phyloP scores from a whole-genome alignment of 1,284 basidiomycete genomes.

The Sphaerobolus stellatus region DNA sequence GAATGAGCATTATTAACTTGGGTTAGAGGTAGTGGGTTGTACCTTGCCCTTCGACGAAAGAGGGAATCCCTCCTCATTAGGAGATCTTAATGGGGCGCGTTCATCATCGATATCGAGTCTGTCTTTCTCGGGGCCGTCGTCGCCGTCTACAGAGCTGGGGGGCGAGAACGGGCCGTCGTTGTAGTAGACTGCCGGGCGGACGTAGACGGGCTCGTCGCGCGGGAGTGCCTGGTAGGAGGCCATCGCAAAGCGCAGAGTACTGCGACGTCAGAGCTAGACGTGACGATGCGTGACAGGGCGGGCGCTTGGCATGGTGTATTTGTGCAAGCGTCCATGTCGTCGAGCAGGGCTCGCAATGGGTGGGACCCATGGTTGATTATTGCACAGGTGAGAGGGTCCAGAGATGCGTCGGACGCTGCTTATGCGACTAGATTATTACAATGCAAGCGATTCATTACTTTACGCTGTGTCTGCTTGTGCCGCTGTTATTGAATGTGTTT shows the following conservation, averaged over 20 bases:
- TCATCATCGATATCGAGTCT: too few relatives aligned
- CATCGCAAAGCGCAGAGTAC: background rate
- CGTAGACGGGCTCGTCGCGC: background rate
- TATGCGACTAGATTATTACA: constrained; percentile 70
- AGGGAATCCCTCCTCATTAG: too few relatives aligned
- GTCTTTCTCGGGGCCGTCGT: too few relatives aligned
- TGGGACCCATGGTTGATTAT: constrained; percentile 79
- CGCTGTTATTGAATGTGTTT: constrained; percentile 74
- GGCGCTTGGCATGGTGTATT: background rate
- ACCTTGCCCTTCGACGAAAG: too few relatives aligned
- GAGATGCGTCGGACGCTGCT: background rate
- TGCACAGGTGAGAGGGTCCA: constrained; percentile 52
- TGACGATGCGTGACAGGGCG: constrained; percentile 1
- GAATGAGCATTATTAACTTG: constrained; percentile 1
- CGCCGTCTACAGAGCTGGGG: constrained; percentile 69
- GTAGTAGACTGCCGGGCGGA: constrained; percentile 55
- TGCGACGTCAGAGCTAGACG: background rate
- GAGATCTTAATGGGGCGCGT: constrained; percentile 14
- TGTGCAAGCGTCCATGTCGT: background rate
- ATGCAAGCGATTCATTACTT: constrained; percentile 93
- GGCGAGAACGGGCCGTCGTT: constrained; percentile 70
- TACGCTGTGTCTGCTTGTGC: constrained; percentile 79
- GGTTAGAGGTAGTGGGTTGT: constrained; percentile 14
- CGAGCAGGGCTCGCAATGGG: constrained; percentile 4
- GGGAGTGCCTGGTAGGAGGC: constrained; percentile 17